Evolutionary conservation across 2,329 filamentous ascomycete species (phyloP).

Genomic region (Diplodia mutila): DNA sequence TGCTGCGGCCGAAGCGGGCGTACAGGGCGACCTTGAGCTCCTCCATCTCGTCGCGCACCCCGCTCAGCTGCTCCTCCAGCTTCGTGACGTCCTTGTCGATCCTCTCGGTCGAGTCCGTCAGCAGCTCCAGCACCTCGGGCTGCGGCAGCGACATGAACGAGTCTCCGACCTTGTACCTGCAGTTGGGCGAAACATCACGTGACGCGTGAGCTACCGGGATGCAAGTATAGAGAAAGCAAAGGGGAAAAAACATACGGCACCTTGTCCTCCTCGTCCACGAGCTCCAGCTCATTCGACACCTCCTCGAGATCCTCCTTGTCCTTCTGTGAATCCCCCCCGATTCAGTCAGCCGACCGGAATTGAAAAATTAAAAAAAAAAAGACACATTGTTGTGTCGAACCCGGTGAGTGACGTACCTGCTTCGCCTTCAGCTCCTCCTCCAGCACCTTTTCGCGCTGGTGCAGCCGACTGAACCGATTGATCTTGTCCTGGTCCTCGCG

Average conservation of each 20-base stretch:
- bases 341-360: neutral
- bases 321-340: conserved; percentile 63
- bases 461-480: conserved; percentile 93
- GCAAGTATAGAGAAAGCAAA: neutral
- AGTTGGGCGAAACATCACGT: neutral
- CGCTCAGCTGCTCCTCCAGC: conserved; percentile 76
- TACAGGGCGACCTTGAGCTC: conserved; percentile 91
- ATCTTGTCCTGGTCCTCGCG: conserved; percentile 99
- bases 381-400: neutral
- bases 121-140: conserved; percentile 82
- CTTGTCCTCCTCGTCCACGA: conserved; percentile 92
- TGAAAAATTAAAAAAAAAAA: too few species aligned
- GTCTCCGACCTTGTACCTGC: conserved; percentile 93
- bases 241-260: conserved; percentile 68
- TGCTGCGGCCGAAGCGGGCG: conserved; percentile 91
- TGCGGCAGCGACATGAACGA: conserved; percentile 89
- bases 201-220: neutral
- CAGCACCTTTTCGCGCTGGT: conserved; percentile 78
- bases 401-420: conserved; percentile 58
- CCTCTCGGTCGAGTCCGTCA: conserved; percentile 69
- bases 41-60: conserved; percentile 83
- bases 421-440: conserved; percentile 82
- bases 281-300: conserved; percentile 84
- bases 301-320: conserved; percentile 98
- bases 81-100: conserved; percentile 76